A percentile compares a stretch with the other conserved stretches of the same genome.
These are phyloP conservation scores for Pythium brachiatum DNA, from an alignment of 352 stramenopile species.

Conservation along the genomic window DNA sequence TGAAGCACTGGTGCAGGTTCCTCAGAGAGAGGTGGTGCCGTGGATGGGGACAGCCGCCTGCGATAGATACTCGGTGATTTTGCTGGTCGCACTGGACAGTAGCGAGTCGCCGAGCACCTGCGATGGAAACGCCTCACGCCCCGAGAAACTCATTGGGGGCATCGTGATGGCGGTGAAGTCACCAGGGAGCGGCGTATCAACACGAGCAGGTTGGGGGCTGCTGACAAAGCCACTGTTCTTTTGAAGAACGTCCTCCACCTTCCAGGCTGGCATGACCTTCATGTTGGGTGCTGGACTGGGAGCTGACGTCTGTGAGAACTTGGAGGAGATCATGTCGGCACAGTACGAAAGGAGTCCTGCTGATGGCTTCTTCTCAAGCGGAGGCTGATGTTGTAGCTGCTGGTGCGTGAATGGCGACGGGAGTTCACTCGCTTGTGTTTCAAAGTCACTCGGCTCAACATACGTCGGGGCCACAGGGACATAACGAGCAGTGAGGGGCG, in stretches of 20 bases:
- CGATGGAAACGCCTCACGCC: neutral
- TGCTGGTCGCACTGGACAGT: too few species aligned
- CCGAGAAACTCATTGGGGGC: neutral
- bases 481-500: neutral
- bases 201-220: neutral
- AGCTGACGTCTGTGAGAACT: constrained; percentile 20
- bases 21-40: neutral
- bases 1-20: too few species aligned
- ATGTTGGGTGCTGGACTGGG: constrained; percentile 16
- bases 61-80: too few species aligned
- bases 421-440: neutral
- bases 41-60: too few species aligned
- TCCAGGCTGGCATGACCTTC: constrained; percentile 42
- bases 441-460: neutral
- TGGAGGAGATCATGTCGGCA: constrained; percentile 35
- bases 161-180: constrained; percentile 7
- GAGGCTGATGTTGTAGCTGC: neutral
- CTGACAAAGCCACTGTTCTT: neutral
- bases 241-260: neutral
- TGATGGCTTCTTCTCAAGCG: constrained; percentile 27
- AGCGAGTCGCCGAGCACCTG: too few species aligned
- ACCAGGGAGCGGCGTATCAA: neutral
- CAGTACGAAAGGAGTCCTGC: constrained; percentile 40
- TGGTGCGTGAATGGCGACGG: neutral
- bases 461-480: neutral